phyloP scores from a whole-genome alignment of 305 asterid species.

The Plantago coronopus region DNA sequence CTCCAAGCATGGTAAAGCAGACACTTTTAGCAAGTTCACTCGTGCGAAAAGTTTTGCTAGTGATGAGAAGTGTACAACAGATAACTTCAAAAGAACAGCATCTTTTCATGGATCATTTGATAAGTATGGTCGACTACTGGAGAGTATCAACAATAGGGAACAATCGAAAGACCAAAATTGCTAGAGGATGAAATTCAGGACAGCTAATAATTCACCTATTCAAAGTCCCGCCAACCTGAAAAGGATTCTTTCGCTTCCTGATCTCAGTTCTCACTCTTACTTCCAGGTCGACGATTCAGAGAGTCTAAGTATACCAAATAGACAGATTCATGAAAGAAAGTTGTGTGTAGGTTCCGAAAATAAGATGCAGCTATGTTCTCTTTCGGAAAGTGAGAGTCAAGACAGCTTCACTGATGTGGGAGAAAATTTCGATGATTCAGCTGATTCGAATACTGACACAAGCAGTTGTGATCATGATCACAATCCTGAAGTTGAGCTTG shows the following conservation, averaged over 20 bases:
- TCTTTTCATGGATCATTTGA: conserved; percentile 51
- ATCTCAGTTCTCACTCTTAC: conserved; percentile 51
- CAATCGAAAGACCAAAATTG: conserved; percentile 32
- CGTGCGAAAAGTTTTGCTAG: conserved; percentile 17
- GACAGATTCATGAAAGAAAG: conserved; percentile 25
- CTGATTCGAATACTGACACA: conserved; percentile 28
- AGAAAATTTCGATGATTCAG: conserved; percentile 31
- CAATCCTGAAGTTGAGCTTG: conserved; percentile 17
- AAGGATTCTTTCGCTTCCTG: conserved; percentile 72
- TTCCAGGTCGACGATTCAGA: conserved; percentile 39
- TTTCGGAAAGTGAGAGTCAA: conserved; percentile 27
- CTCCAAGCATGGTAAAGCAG: conserved; percentile 29
- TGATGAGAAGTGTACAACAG: conserved; percentile 16
- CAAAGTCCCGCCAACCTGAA: conserved; percentile 24
- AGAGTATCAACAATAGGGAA: conserved; percentile 17
- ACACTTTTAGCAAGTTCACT: conserved; percentile 23
- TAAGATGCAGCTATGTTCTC: conserved; percentile 14
- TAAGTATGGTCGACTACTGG: conserved; percentile 44
- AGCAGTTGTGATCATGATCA: conserved; percentile 28
- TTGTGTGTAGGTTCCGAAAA: conserved; percentile 23
- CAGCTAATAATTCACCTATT: conserved; percentile 22
- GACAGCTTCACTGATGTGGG: conserved; percentile 32
- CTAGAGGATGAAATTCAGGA: conserved; percentile 28
- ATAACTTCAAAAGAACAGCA: conserved; percentile 39
- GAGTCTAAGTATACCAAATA: conserved; percentile 20